Conservation (phyloP, 2,329 filamentous ascomycete genomes). For the Basipetospora chlamydospora region DNA sequence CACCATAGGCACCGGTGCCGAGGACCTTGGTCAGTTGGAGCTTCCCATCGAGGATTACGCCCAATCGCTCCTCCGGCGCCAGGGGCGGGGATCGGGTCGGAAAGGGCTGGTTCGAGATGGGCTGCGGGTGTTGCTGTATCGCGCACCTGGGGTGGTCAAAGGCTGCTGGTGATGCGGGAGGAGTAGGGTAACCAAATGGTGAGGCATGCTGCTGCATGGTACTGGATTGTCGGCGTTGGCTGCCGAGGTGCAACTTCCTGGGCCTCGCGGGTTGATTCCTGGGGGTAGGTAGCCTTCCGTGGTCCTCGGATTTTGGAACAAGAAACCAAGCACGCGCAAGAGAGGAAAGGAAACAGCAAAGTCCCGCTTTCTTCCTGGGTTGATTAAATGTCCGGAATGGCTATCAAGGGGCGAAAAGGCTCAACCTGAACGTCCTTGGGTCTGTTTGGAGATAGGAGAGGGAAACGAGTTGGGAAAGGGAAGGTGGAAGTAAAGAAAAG, state of each 20-base stretch:
- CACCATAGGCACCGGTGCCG: slow-evolving; percentile 89
- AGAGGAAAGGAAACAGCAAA: slow-evolving; percentile 7
- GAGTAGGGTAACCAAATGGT: slow-evolving; percentile 41
- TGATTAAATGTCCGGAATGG: too few species aligned
- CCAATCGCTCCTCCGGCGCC: slow-evolving; percentile 72
- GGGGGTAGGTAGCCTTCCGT: neutral
- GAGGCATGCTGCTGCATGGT: slow-evolving; percentile 48
- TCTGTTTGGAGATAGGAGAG: neutral
- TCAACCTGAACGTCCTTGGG: too few species aligned
- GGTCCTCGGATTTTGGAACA: slow-evolving; percentile 6
- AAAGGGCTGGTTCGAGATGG: slow-evolving; percentile 21
- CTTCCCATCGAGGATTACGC: slow-evolving; percentile 66
- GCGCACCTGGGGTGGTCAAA: slow-evolving; percentile 29
- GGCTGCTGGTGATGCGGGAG: slow-evolving; percentile 41
- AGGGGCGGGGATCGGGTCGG: slow-evolving; percentile 38
- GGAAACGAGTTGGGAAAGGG: neutral
- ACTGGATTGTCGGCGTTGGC: too few species aligned
- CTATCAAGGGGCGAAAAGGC: too few species aligned
- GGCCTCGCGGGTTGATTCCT: too few species aligned
- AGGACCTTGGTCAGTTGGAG: slow-evolving; percentile 75
- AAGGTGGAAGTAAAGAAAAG: slow-evolving; percentile 3
- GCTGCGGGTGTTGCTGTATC: slow-evolving; percentile 22
- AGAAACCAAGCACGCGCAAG: slow-evolving; percentile 7
- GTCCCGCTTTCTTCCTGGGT: slow-evolving; percentile 4
- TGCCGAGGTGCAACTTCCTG: too few species aligned